These are phyloP conservation scores for Naganishia randhawae DNA, from an alignment of 768 basidiomycete genomes.

Conservation along the genomic window DNA sequence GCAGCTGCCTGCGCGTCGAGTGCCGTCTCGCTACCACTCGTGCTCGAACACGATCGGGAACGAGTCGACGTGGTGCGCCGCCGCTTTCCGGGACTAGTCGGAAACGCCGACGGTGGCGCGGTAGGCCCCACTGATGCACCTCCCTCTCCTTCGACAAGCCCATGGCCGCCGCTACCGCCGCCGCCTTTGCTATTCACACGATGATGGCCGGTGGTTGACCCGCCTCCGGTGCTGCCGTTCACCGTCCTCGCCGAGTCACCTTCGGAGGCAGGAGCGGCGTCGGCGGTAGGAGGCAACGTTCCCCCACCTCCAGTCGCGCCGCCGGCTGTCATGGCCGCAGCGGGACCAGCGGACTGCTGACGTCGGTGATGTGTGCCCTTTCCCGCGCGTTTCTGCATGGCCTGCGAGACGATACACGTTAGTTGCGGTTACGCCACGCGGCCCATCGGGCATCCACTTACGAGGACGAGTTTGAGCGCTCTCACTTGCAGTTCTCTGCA, in stretches of 20 bases:
- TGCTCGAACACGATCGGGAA: too few species aligned
- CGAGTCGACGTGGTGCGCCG: too few species aligned
- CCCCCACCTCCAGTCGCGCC: not conserved
- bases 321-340: not conserved
- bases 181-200: not conserved
- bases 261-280: not conserved
- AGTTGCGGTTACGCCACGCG: not conserved
- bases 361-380: constrained; percentile 1
- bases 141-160: too few species aligned
- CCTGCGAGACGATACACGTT: not conserved
- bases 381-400: constrained; percentile 24
- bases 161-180: not conserved
- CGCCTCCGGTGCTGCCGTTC: not conserved
- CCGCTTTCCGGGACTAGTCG: too few species aligned
- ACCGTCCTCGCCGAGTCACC: not conserved
- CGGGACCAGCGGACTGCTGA: constrained; percentile 8
- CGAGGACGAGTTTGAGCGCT: constrained; percentile 54
- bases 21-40: too few species aligned
- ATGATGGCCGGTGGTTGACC: not conserved
- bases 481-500: constrained; percentile 85
- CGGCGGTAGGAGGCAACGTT: not conserved
- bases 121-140: too few species aligned
- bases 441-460: constrained; percentile 23
- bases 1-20: too few species aligned
- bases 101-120: too few species aligned